These are phyloP conservation scores for Pestalotiopsis sp. DNA, from an alignment of 2,329 filamentous ascomycete species.

Conservation along the genomic window DNA sequence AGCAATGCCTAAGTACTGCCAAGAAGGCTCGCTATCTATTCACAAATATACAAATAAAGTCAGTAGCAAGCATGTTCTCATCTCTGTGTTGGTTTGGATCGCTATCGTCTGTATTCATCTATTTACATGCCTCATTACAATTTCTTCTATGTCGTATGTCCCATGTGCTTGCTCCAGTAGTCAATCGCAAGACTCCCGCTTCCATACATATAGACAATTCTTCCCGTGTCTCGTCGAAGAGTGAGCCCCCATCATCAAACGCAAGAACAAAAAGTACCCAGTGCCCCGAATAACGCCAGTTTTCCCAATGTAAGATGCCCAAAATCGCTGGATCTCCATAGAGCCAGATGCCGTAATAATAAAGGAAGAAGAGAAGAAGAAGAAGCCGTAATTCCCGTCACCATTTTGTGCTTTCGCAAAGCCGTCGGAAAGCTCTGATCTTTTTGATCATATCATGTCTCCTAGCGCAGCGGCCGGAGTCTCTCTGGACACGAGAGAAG, in stretches of 20 bases:
- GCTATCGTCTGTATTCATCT: not conserved
- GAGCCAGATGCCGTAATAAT: not conserved
- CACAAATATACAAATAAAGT: no score
- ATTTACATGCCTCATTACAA: conserved; percentile 12
- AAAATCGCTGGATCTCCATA: not conserved
- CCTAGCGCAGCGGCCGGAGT: not conserved
- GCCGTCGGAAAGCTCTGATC: not conserved
- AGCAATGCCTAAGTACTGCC: no score
- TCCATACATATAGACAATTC: not conserved
- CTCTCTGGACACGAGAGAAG: not conserved
- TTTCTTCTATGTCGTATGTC: not conserved
- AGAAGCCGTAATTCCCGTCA: not conserved
- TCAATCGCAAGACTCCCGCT: not conserved
- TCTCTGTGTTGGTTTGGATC: not conserved
- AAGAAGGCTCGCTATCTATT: no score
- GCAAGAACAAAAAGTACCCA: not conserved
- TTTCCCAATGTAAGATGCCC: not conserved
- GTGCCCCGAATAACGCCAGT: not conserved
- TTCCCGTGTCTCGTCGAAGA: not conserved
- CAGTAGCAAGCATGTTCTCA: not conserved
- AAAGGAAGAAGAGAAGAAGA: not conserved
- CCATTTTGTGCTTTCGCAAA: not conserved
- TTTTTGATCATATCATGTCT: not conserved
- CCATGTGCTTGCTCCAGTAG: not conserved
- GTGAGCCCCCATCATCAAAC: not conserved